Evolutionary conservation across 345 rosid genomes (phyloP).

Genomic region (Streptanthus diversifolius): DNA sequence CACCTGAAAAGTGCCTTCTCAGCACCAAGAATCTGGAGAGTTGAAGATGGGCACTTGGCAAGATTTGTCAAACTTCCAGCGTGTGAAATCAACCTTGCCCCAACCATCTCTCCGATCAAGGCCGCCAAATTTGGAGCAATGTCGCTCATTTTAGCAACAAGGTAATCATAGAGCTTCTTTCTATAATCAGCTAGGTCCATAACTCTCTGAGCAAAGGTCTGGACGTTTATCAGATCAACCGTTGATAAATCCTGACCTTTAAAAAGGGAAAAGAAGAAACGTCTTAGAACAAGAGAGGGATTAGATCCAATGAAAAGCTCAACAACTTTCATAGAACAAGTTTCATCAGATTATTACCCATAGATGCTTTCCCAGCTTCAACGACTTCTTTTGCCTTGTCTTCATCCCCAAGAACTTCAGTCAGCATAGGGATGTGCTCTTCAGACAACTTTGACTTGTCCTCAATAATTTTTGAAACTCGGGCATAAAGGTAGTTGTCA

Average conservation of each 20-base stretch:
- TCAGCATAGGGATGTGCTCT: conserved; percentile 52
- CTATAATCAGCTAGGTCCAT: conserved; percentile 84
- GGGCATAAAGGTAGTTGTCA: conserved; percentile 85
- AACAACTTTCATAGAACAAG: not conserved
- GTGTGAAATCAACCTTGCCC: conserved; percentile 91
- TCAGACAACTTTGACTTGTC: conserved; percentile 71
- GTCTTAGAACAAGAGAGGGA: not conserved
- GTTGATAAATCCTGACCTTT: conserved; percentile 87
- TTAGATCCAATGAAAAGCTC: not conserved
- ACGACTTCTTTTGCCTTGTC: conserved; percentile 84
- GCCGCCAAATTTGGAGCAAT: conserved; percentile 95
- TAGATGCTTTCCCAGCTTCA: conserved; percentile 95
- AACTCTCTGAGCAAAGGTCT: conserved; percentile 76
- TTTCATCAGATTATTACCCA: conserved; percentile 53
- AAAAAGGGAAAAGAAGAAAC: conserved; percentile 5
- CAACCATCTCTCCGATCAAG: conserved; percentile 90
- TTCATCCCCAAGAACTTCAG: conserved; percentile 84
- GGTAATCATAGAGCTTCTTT: conserved; percentile 81
- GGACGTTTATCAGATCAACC: conserved; percentile 80
- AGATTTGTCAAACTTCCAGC: conserved; percentile 97
- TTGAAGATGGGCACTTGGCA: conserved; percentile 97
- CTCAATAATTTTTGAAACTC: conserved; percentile 61
- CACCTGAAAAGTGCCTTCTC: conserved; percentile 95
- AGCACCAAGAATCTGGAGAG: conserved; percentile 96
- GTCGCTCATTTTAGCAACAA: conserved; percentile 81